Conservation (phyloP, 805 yeast species). For the Hanseniaspora thailandica region DNA sequence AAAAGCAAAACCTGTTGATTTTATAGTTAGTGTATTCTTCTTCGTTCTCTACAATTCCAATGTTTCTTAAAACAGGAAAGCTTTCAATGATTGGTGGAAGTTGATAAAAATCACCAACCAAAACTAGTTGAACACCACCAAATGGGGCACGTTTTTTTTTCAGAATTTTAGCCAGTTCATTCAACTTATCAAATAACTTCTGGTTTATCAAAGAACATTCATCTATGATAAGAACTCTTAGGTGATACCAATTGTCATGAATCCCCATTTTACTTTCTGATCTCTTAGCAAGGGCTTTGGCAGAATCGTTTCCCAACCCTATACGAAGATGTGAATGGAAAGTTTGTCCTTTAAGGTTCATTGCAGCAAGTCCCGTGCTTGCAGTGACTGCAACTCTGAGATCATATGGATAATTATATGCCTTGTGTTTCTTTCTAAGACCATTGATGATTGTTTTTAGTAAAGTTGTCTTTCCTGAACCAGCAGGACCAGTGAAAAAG, state of each 20-base stretch:
- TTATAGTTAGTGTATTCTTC: constrained; percentile 18
- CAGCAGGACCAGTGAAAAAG: constrained; percentile 76
- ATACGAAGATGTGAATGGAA: constrained; percentile 77
- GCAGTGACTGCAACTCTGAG: constrained; percentile 76
- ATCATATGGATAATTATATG: constrained; percentile 24
- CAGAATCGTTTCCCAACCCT: constrained; percentile 58
- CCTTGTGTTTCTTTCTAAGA: constrained; percentile 34
- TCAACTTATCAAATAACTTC: constrained; percentile 59
- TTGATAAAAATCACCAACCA: constrained; percentile 92
- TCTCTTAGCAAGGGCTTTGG: constrained; percentile 35
- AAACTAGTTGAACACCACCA: constrained; percentile 84
- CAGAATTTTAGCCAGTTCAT: constrained; percentile 50
- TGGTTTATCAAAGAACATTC: constrained; percentile 94
- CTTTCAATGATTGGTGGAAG: constrained; percentile 57
- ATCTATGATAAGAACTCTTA: constrained; percentile 70
- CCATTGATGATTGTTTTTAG: constrained; percentile 50
- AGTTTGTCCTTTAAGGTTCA: constrained; percentile 83
- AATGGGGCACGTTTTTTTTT: constrained; percentile 50
- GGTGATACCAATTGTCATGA: constrained; percentile 48
- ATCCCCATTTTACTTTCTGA: constrained; percentile 38
- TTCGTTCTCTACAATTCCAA: not conserved
- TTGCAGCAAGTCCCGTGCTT: constrained; percentile 91
- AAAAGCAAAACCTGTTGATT: constrained; percentile 47
- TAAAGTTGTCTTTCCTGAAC: constrained; percentile 75
- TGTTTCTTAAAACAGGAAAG: constrained; percentile 18